Conservation (phyloP, 768 basidiomycete species). For the Chalciporus piperatus region DNA sequence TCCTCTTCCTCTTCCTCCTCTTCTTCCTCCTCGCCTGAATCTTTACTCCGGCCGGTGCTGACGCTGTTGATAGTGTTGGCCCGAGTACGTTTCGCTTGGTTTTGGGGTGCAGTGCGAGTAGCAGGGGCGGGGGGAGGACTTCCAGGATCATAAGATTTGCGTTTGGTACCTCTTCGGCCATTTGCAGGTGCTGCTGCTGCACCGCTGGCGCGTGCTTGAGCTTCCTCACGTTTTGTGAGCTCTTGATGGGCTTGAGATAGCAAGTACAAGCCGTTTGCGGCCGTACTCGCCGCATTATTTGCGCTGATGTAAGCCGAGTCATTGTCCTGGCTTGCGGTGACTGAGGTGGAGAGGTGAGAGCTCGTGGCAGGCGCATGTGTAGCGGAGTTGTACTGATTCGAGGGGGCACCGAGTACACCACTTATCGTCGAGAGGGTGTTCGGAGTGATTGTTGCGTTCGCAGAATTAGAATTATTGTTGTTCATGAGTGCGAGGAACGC, state of each 20-base stretch:
- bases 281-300: conserved; percentile 60
- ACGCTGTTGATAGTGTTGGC: conserved; percentile 33
- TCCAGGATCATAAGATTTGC: conserved; percentile 58
- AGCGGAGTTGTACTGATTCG: conserved; percentile 26
- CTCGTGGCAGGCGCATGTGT: conserved; percentile 33
- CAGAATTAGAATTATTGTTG: conserved; percentile 38
- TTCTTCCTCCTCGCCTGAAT: conserved; percentile 33
- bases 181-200: conserved; percentile 30
- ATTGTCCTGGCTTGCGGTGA: conserved; percentile 34
- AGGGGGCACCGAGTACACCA: conserved; percentile 57
- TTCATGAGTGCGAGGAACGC: conserved; percentile 93
- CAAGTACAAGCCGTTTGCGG: conserved; percentile 91
- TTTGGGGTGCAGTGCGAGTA: conserved; percentile 22
- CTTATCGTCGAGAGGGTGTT: conserved; percentile 62
- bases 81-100: conserved; percentile 37
- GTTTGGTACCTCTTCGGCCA: conserved; percentile 59
- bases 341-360: conserved; percentile 35
- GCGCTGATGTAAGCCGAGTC: conserved; percentile 40
- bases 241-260: conserved; percentile 95
- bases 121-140: conserved; percentile 32
- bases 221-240: conserved; percentile 91
- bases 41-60: conserved; percentile 36
- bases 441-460: conserved; percentile 54
- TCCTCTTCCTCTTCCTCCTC: conserved; percentile 43
- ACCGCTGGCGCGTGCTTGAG: conserved; percentile 58